Evolutionary conservation across 345 rosid genomes (phyloP), one percentile per base, ranked within the genome.

Genomic region (Citrus sinensis): DNA sequence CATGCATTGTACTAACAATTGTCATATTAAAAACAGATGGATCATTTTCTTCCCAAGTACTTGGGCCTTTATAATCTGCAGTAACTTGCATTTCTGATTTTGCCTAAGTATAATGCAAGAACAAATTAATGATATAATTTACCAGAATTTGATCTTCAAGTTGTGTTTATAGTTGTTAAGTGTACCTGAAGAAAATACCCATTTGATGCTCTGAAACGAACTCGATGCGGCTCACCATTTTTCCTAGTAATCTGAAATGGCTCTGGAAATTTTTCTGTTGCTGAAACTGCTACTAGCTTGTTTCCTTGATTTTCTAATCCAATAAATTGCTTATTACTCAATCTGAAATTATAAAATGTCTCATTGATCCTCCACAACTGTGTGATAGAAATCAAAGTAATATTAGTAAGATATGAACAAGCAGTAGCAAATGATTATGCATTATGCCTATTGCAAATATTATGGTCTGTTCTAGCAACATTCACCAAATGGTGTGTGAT

Each of bases 11-110:
- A 39, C 27, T 39, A 13, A 74, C 20, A 70, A 74, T 61, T 2
- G 64, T 63, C 84, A 85, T 83, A 25, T 59, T 73, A 51, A 86
- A 83, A 24, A 83, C 86, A 29, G 88, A 86, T 9, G 86, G 86
- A 76, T 86, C 73, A n/a, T 37, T 16, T 11, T 79, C 66, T 9
- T 70, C 78, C 88, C 88, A 81, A 72, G 58, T 54, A 6, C 79
- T 63, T 5, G 78, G 62, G 10, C 84, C 84, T 37, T 35, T 6
- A 68, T 76, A 76, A 83, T 86, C 86, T 59, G 84, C 86, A 13
- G 81, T 83, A 14, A 86, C 76, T 20, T 69, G 9, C 8, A 27
- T 70, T 72, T 79, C 83, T 16, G 83, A 68, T 70, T 70, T 68
- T 13, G 70, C 79, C 86, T 80, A 9, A 30, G 73, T 22, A 64